Percentiles rank a stretch among this genome's conserved stretches.
phyloP scores from a whole-genome alignment of 2,329 filamentous ascomycete genomes.

The Exophiala lecanii-corni region DNA sequence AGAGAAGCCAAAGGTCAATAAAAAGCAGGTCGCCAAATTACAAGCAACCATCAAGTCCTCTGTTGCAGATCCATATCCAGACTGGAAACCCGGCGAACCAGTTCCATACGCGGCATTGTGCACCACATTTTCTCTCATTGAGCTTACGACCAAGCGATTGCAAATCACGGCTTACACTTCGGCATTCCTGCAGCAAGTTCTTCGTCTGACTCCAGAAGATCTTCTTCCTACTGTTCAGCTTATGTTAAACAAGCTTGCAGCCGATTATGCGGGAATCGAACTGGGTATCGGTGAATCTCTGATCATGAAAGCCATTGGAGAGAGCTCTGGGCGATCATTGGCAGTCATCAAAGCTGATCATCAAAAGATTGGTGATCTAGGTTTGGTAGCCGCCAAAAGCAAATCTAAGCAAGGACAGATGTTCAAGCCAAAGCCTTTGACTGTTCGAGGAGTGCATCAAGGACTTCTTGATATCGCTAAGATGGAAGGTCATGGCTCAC shows the following conservation, averaged over 20 bases:
- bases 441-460: conserved; percentile 79
- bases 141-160: conserved; percentile 88
- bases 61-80: conserved; percentile 78
- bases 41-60: conserved; percentile 68
- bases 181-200: conserved; percentile 86
- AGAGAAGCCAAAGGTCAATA: conserved; percentile 65
- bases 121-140: conserved; percentile 88
- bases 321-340: conserved; percentile 83
- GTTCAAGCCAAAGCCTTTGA: conserved; percentile 94
- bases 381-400: conserved; percentile 91
- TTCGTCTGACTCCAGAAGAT: conserved; percentile 82
- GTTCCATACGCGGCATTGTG: conserved; percentile 94
- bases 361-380: conserved; percentile 92
- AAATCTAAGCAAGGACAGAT: conserved; percentile 93
- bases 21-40: conserved; percentile 73
- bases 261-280: conserved; percentile 94
- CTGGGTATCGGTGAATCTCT: conserved; percentile 96
- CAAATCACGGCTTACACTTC: conserved; percentile 86
- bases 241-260: conserved; percentile 97
- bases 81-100: conserved; percentile 84
- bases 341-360: conserved; percentile 92
- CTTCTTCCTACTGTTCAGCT: conserved; percentile 82
- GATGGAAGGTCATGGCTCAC: conserved; percentile 77
- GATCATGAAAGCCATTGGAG: conserved; percentile 98
- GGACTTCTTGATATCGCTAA: conserved; percentile 86